Evolutionary conservation across 2,329 filamentous ascomycete species (phyloP).

Genomic region (Aspergillus versicolor): DNA sequence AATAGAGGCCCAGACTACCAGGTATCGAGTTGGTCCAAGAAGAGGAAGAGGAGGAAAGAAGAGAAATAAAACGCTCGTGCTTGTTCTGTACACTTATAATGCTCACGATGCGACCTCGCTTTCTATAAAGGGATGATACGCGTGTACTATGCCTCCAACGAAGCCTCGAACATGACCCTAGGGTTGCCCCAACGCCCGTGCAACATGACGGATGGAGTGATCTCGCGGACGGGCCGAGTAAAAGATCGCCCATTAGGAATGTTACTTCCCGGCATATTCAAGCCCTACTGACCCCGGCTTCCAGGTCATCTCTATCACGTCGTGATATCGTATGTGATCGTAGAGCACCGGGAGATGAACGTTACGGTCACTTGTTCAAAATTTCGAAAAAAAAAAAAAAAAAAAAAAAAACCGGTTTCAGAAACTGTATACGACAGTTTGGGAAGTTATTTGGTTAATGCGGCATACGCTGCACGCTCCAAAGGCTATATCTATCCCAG

Average conservation of each 20-base stretch:
- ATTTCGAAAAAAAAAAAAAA: not conserved
- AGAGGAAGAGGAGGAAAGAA: not conserved
- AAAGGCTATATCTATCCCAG: no score
- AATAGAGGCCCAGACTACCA: not conserved
- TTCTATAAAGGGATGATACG: slow-evolving; percentile 3
- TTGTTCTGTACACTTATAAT: not conserved
- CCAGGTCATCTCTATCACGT: not conserved
- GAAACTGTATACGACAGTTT: not conserved
- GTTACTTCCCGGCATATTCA: not conserved
- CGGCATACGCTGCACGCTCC: no score
- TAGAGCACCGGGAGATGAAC: not conserved
- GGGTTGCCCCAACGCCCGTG: not conserved
- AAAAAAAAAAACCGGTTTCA: not conserved
- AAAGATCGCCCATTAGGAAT: not conserved
- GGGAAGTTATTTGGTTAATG: not conserved
- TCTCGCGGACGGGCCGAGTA: not conserved
- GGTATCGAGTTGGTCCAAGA: not conserved
- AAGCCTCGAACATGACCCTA: not conserved
- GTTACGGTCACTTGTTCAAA: not conserved
- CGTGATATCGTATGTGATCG: not conserved
- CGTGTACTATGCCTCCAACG: not conserved
- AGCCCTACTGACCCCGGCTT: not conserved
- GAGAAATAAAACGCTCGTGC: not conserved
- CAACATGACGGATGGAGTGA: not conserved
- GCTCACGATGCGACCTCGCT: not conserved